Conservation (phyloP, 768 basidiomycete species). For the Rhodotorula babjevae region DNA sequence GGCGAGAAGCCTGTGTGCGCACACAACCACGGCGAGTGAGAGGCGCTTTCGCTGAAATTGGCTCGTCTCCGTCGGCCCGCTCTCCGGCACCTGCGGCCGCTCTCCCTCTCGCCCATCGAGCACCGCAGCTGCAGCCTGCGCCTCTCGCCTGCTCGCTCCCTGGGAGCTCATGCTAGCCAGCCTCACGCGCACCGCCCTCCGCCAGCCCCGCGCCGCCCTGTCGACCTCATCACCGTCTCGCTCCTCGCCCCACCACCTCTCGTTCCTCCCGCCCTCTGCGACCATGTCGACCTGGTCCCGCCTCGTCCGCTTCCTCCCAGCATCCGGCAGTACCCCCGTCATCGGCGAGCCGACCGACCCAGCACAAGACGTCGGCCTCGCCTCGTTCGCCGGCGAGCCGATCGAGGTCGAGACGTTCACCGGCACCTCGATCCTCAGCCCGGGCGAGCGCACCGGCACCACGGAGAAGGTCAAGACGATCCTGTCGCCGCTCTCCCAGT, state of each 20-base stretch:
- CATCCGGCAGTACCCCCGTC: slow-evolving; percentile 23
- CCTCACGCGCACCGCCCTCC: not conserved
- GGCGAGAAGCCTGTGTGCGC: no score
- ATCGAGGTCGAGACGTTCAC: slow-evolving; percentile 45
- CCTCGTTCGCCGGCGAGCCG: slow-evolving; percentile 39
- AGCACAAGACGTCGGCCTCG: slow-evolving; percentile 46
- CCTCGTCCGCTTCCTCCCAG: slow-evolving; percentile 45
- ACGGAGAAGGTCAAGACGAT: slow-evolving; percentile 41
- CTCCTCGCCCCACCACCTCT: not conserved
- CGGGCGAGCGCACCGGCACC: slow-evolving; percentile 44
- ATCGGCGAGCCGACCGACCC: slow-evolving; percentile 46
- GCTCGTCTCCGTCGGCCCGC: no score
- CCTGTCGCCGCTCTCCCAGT: slow-evolving; percentile 43
- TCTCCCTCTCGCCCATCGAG: no score
- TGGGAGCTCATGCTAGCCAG: not conserved
- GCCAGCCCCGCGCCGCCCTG: not conserved
- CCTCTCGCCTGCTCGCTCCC: no score
- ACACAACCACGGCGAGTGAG: no score
- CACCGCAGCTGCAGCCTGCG: no score
- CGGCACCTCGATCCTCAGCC: slow-evolving; percentile 41
- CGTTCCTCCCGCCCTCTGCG: not conserved
- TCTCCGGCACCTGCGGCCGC: no score
- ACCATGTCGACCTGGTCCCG: slow-evolving; percentile 25
- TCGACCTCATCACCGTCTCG: no score
- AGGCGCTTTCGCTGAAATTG: no score